Base-by-base conservation (phyloP, 768 basidiomycete genomes). In the Cystofilobasidium macerans region DNA sequence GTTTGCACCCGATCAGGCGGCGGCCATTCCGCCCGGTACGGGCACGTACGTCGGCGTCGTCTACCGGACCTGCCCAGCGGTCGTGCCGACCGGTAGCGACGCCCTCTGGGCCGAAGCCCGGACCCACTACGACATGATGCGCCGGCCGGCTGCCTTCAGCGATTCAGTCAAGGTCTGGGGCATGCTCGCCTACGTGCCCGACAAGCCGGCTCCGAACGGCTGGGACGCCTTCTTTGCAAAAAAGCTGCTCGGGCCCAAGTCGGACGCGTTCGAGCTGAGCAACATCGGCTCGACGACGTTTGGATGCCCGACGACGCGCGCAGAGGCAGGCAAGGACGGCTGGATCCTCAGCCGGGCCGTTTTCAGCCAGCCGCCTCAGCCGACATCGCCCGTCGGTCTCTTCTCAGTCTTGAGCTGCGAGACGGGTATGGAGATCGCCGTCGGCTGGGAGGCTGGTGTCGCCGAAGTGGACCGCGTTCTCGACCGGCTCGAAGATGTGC, bases 41-140 rank as follows among this genome's bases (percentile, higher is more conserved):
- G 51, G 51, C 6, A 30, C 51, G 26, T 54, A 54, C 28, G 51
- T 54, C 51, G 51, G 51, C 51, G 30, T 32, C 51, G 51, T 54
- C 51, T 32, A 28, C 51, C 1, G 18, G 7, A 28, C 28, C 28
- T n/a, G n/a, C n/a, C n/a, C n/a, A n/a, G n/a, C n/a, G n/a, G n/a
- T n/a, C n/a, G n/a, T n/a, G n/a, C n/a, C n/a, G n/a, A n/a, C n/a
- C n/a, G n/a, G n/a, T n/a, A n/a, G n/a, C n/a, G n/a, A 32, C 5
- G 3, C 28, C 13, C 28, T 54, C 28, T 54, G 51, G 51, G 51
- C 28, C 28, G 30, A 32, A 14, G 51, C 51, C 9, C 26, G 51
- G 3, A 30, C 18, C 6, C 28, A 54, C 14, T 30, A 54, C 28
- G 51, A 26, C 18, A 12, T 3, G 5, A 18, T 54, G 13, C 26